Percentiles rank a stretch among this genome's conserved stretches.
These are phyloP conservation scores for Metarhizium brunneum DNA, from an alignment of 2,329 filamentous ascomycete species.

Conservation along the genomic window DNA sequence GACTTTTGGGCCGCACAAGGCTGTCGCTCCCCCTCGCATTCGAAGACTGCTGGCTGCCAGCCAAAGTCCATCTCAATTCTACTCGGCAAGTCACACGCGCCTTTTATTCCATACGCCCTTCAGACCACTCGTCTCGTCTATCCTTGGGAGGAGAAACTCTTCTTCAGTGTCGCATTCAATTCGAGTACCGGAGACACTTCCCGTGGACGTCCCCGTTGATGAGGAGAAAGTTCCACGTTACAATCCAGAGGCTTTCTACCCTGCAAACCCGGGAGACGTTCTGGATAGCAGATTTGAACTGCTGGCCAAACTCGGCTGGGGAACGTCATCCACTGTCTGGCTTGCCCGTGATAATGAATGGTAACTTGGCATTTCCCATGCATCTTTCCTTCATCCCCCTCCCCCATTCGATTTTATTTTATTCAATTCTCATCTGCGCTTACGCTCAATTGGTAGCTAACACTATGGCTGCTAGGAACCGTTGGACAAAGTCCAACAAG, in stretches of 20 bases:
- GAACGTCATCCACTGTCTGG: slow-evolving; percentile 28
- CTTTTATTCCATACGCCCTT: neutral
- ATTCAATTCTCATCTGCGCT: neutral
- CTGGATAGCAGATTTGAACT: slow-evolving; percentile 23
- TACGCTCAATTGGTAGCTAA: neutral
- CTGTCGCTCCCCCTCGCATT: neutral
- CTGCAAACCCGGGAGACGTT: slow-evolving; percentile 20
- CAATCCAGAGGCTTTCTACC: slow-evolving; percentile 18
- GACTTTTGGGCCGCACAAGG: neutral
- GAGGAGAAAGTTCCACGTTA: slow-evolving; percentile 16
- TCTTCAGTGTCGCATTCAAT: neutral
- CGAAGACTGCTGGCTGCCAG: neutral
- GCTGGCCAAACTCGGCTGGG: slow-evolving; percentile 25
- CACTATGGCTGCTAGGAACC: neutral
- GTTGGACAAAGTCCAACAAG: slow-evolving; percentile 6
- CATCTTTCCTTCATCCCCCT: neutral
- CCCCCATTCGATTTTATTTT: neutral
- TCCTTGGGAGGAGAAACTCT: neutral
- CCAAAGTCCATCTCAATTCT: neutral
- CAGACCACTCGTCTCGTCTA: neutral
- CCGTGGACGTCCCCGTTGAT: slow-evolving; percentile 8
- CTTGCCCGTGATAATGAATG: slow-evolving; percentile 14
- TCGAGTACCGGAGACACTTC: neutral
- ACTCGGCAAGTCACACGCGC: neutral
- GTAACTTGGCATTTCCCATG: neutral